Evolutionary conservation across 306 rosid species (phyloP).

Genomic region (Trifolium fragiferum): DNA sequence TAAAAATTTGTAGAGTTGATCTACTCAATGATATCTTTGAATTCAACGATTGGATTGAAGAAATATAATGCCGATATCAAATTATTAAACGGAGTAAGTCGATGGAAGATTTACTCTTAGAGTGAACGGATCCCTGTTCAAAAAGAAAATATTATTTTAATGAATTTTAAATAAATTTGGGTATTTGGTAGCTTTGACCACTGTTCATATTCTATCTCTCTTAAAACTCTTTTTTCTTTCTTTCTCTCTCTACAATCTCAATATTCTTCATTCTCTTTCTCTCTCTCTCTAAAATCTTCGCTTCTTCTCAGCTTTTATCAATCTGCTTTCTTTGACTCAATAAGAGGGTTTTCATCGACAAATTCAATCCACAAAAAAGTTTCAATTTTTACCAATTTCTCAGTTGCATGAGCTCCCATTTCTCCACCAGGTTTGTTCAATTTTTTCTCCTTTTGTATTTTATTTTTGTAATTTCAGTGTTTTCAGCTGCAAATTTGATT

Average conservation of each 20-base stretch:
- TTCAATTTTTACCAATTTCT: conserved; percentile 45
- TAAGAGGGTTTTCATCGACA: conserved; percentile 44
- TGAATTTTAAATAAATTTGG: conserved; percentile 53
- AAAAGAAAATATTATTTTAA: conserved; percentile 45
- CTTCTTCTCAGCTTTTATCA: conserved; percentile 51
- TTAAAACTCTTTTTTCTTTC: conserved; percentile 14
- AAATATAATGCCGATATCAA: too few species aligned
- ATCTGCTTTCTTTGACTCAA: conserved; percentile 83
- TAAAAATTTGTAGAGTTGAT: too few species aligned
- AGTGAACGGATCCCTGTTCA: too few species aligned
- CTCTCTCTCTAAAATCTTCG: conserved; percentile 55
- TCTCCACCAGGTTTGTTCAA: conserved; percentile 42
- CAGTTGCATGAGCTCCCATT: conserved; percentile 60
- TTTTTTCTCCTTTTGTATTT: background rate
- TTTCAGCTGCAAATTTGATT: conserved; percentile 36
- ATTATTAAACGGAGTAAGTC: too few species aligned
- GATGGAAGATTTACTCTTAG: too few species aligned
- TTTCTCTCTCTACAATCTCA: conserved; percentile 39
- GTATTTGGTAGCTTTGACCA: conserved; percentile 81
- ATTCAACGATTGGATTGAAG: too few species aligned
- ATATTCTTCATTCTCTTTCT: conserved; percentile 38
- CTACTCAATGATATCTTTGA: too few species aligned
- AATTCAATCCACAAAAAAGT: conserved; percentile 54
- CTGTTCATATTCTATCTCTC: conserved; percentile 55
- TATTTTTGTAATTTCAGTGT: conserved; percentile 26